These are phyloP conservation scores for Prunus davidiana DNA, from an alignment of 306 rosid genomes.

Conservation along the genomic window DNA sequence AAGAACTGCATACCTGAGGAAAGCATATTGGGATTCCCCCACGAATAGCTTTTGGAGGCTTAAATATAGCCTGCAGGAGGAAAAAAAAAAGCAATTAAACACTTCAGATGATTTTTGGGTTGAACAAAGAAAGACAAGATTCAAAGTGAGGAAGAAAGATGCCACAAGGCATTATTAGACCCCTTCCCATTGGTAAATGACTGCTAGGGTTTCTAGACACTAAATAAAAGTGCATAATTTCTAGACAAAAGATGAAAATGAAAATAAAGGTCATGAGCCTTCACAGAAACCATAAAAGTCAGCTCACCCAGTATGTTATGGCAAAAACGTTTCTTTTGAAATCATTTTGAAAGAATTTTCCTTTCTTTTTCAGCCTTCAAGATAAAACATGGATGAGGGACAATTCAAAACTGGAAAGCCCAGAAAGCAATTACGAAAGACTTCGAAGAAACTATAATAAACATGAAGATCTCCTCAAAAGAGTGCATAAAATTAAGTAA, in stretches of 20 bases:
- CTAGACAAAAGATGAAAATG: not conserved
- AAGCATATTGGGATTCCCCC: constrained; percentile 98
- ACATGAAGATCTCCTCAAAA: not conserved
- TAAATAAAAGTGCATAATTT: too few species aligned
- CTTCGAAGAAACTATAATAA: not conserved
- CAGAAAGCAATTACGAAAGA: not conserved
- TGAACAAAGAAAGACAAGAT: not conserved
- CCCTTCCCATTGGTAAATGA: not conserved
- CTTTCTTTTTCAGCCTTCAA: not conserved
- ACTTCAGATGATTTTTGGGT: not conserved
- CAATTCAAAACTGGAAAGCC: not conserved
- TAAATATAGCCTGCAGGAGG: constrained; percentile 71
- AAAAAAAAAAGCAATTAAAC: constrained; percentile 7
- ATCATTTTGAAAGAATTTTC: not conserved
- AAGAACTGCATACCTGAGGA: constrained; percentile 77
- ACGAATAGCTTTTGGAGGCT: constrained; percentile 86
- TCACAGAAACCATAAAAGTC: not conserved
- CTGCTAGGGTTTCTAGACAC: not conserved
- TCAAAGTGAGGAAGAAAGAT: not conserved
- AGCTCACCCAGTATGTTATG: not conserved
- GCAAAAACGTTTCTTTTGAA: not conserved
- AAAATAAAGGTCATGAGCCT: not conserved
- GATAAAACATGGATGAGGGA: not conserved
- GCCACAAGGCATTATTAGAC: not conserved
- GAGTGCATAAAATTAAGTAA: not conserved